Evolutionary conservation across 768 basidiomycete genomes (phyloP).

Genomic region (Coprinopsis sp.): DNA sequence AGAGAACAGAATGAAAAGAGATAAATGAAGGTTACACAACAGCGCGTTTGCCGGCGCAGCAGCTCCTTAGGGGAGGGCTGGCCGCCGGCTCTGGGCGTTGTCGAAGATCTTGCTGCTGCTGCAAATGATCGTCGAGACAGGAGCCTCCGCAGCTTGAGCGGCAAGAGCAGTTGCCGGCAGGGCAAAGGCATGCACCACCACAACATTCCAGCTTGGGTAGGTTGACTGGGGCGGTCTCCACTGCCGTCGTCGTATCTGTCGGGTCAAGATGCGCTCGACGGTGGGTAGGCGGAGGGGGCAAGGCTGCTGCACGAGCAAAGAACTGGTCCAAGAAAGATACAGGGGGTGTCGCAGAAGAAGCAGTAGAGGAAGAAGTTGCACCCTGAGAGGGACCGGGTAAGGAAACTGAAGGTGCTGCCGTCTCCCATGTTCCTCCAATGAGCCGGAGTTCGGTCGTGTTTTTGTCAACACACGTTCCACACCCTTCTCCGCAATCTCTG

Average conservation of each 20-base stretch:
- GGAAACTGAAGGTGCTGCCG: neutral
- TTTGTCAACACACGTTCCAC: slow-evolving; percentile 60
- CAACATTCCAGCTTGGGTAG: slow-evolving; percentile 69
- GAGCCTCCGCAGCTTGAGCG: slow-evolving; percentile 53
- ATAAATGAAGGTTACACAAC: neutral
- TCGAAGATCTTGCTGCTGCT: neutral
- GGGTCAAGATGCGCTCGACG: slow-evolving; percentile 45
- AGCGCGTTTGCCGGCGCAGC: slow-evolving; percentile 22
- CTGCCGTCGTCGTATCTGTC: slow-evolving; percentile 39
- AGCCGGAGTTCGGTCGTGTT: slow-evolving; percentile 7
- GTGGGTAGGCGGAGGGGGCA: slow-evolving; percentile 53
- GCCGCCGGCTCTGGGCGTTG: neutral
- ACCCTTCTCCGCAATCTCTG: slow-evolving; percentile 46
- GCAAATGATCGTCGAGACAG: slow-evolving; percentile 29
- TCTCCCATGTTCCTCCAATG: slow-evolving; percentile 8
- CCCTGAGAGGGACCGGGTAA: neutral
- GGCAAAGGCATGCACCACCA: slow-evolving; percentile 56
- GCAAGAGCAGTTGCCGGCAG: slow-evolving; percentile 50
- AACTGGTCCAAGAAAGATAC: slow-evolving; percentile 49
- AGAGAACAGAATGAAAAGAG: too few relatives aligned
- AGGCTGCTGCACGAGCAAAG: slow-evolving; percentile 61
- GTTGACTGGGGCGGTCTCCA: slow-evolving; percentile 27
- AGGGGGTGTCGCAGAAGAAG: slow-evolving; percentile 13
- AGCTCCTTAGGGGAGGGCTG: slow-evolving; percentile 19
- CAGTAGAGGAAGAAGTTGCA: neutral